phyloP scores from a whole-genome alignment of 768 basidiomycete genomes.

The Hysterangium stoloniferum region DNA sequence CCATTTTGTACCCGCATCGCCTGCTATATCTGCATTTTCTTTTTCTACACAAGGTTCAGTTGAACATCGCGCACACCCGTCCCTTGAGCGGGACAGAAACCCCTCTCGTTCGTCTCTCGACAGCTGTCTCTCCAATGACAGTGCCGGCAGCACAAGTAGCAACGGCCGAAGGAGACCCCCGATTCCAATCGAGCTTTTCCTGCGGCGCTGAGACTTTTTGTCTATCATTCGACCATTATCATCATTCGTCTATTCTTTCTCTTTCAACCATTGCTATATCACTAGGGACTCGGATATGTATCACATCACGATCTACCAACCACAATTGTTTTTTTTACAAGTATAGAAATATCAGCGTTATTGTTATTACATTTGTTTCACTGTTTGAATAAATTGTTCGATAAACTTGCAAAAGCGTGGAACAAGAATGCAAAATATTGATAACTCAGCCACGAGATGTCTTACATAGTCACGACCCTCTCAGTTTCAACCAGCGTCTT shows the following conservation, averaged over 20 bases:
- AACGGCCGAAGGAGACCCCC: slow-evolving; percentile 4
- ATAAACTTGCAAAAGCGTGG: too few relatives aligned
- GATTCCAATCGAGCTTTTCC: slow-evolving; percentile 9
- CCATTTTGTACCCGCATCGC: not conserved
- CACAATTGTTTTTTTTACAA: too few relatives aligned
- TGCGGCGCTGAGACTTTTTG: not conserved
- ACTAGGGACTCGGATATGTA: not conserved
- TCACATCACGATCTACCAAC: too few relatives aligned
- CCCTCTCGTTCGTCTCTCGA: slow-evolving; percentile 6
- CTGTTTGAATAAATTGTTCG: not conserved
- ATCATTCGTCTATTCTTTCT: not conserved
- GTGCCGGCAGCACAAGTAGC: slow-evolving; percentile 2
- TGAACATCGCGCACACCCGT: not conserved
- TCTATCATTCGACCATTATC: not conserved
- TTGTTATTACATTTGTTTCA: not conserved
- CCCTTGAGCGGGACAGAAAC: not conserved
- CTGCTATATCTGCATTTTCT: not conserved
- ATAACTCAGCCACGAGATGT: too few relatives aligned
- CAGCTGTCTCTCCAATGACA: not conserved
- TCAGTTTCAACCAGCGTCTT: slow-evolving; percentile 36
- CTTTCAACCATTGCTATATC: not conserved
- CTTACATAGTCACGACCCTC: too few relatives aligned
- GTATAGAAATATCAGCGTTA: too few relatives aligned
- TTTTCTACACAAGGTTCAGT: slow-evolving; percentile 2
- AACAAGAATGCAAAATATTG: too few relatives aligned